Evolutionary conservation across 2,329 filamentous ascomycete genomes (phyloP), one percentile per base, ranked within the genome.

Genomic region (Ceratocystis smalleyi): DNA sequence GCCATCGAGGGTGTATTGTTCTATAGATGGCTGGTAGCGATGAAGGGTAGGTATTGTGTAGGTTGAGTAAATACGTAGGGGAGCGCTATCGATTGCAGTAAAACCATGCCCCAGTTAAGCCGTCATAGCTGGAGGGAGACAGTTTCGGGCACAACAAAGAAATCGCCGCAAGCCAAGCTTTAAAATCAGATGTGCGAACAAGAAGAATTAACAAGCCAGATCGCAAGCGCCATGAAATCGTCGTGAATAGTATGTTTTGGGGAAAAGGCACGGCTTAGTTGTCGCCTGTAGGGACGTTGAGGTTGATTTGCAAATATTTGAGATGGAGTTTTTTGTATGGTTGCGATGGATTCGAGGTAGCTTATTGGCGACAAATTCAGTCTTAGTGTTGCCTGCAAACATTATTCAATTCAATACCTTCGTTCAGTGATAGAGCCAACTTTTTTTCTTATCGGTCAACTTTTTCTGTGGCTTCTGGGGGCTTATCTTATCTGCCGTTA

Each of bases 361-460:
- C 40, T 63, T 43, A 63, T 57, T 63, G 12, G 45, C 40, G 59
- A 61, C 63, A 60, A 35, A 64, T 60, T 57, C 57, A 64, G 40
- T 60, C 49, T 54, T 57, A 51, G 43, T 43, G 51, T 43, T 55
- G 63, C 63, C 49, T 51, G 43, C 51, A 47, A 47, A 10, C 22
- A 55, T 55, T 55, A 55, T 55, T 27, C 22, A 32, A 55, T 32
- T 27, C 22, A 32, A 5, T 27, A 27, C 19, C 54, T 30, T 40
- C 35, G 35, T 40, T 54, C 27, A 32, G 6, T 47, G 22, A 4
- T 10, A 51, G 27, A 57, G 63, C 63, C 63, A 64, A 64, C 57
- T 66, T 66, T 65, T 66, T 65, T 64, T 63, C 65, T 66, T 66
- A 66, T 66, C 65, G 57, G 45, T 43, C 24, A 57, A 61, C 57